These are phyloP conservation scores for Pseudevernia furfuracea DNA, from an alignment of 495 filamentous ascomycete species.

Conservation along the genomic window DNA sequence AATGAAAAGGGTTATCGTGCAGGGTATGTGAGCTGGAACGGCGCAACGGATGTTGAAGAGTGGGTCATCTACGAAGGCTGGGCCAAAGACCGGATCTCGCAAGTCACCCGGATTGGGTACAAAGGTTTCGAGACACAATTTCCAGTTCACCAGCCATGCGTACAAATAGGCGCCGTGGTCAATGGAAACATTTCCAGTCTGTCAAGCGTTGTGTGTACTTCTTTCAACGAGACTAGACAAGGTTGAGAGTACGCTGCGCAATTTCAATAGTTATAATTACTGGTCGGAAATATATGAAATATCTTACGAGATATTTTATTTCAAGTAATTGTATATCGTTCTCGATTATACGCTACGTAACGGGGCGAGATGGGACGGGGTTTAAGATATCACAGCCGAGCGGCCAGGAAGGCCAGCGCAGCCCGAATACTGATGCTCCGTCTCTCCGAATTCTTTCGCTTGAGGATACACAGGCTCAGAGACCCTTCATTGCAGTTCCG, in stretches of 20 bases:
- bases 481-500: no score
- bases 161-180: constrained; percentile 8
- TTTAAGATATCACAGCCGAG: no score
- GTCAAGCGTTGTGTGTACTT: constrained; percentile 15
- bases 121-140: constrained; percentile 20
- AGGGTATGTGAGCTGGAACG: constrained; percentile 38
- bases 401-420: no score
- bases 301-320: no score
- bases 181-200: background rate
- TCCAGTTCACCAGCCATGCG: background rate
- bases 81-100: background rate
- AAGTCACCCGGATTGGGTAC: constrained; percentile 16
- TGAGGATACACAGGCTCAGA: no score
- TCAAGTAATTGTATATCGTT: no score
- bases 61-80: constrained; percentile 33
- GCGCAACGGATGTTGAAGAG: constrained; percentile 35
- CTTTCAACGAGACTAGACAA: background rate
- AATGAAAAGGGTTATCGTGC: constrained; percentile 21
- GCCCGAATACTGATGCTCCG: no score
- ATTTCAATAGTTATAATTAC: no score
- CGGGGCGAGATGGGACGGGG: no score
- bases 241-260: background rate
- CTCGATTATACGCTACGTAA: no score
- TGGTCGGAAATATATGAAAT: no score
- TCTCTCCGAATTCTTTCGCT: no score